A percentile compares a stretch with the other conserved stretches of the same genome.
These are phyloP conservation scores for Pichia sp. DNA, from an alignment of 1,139 yeast genomes.

Conservation along the genomic window DNA sequence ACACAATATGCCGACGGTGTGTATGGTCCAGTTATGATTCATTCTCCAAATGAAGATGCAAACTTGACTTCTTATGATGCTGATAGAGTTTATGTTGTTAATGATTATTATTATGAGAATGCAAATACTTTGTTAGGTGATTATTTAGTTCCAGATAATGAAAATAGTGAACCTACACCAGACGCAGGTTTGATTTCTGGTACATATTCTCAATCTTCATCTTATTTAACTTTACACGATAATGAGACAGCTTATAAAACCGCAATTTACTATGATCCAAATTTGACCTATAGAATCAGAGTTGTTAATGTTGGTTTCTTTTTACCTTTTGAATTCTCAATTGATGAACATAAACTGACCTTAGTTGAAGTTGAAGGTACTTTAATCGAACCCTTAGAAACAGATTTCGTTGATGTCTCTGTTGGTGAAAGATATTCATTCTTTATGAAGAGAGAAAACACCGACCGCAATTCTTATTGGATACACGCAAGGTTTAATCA, in stretches of 20 bases:
- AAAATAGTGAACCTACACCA: slow-evolving; percentile 31
- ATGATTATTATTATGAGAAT: slow-evolving; percentile 23
- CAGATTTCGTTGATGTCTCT: slow-evolving; percentile 52
- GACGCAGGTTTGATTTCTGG: slow-evolving; percentile 27
- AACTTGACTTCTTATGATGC: slow-evolving; percentile 32
- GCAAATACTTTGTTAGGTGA: slow-evolving; percentile 14
- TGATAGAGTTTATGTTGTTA: slow-evolving; percentile 19
- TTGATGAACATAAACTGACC: slow-evolving; percentile 44
- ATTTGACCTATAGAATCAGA: slow-evolving; percentile 35
- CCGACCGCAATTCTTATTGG: slow-evolving; percentile 19
- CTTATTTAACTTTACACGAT: slow-evolving; percentile 11
- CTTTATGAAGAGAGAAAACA: slow-evolving; percentile 49
- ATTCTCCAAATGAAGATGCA: slow-evolving; percentile 23
- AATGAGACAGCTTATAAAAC: slow-evolving; percentile 27
- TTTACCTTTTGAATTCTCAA: slow-evolving; percentile 43
- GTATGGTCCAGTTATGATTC: slow-evolving; percentile 38
- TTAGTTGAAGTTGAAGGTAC: slow-evolving; percentile 69
- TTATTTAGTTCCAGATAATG: slow-evolving; percentile 29
- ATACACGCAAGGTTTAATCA: slow-evolving; percentile 34
- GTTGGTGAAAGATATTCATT: slow-evolving; percentile 73
- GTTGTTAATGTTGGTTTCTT: slow-evolving; percentile 44
- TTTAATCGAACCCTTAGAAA: slow-evolving; percentile 46
- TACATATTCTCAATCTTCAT: slow-evolving; percentile 17
- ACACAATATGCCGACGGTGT: slow-evolving; percentile 51
- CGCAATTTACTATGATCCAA: slow-evolving; percentile 28